Evolutionary conservation across 176 grass and related monocot genomes (phyloP).

Genomic region (Eleusine indica): DNA sequence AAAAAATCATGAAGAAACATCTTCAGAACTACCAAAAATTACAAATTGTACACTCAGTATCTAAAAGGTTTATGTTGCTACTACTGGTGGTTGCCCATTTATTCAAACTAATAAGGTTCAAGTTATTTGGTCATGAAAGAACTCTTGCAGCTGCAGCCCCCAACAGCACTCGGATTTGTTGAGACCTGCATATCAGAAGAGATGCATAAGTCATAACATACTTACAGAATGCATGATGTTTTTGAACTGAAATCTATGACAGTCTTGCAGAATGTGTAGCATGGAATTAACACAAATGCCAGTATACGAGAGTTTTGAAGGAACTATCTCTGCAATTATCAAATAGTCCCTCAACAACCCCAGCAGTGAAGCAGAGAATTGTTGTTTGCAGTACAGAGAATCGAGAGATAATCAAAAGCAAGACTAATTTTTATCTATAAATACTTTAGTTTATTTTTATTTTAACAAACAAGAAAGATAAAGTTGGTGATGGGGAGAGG

Average conservation of each 20-base stretch:
- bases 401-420: no score
- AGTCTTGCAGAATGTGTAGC: neutral
- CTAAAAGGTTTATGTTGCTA: constrained; percentile 22
- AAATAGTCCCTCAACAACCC: neutral
- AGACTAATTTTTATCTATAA: no score
- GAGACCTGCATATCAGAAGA: constrained; percentile 44
- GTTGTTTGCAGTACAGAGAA: no score
- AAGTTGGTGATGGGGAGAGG: no score
- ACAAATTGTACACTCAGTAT: constrained; percentile 12
- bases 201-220: neutral
- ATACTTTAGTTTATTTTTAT: neutral
- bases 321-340: neutral
- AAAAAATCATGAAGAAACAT: constrained; percentile 13
- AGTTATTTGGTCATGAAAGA: constrained; percentile 61
- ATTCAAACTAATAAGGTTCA: constrained; percentile 15
- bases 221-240: neutral
- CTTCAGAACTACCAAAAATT: constrained; percentile 22
- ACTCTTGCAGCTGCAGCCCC: constrained; percentile 65
- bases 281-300: neutral
- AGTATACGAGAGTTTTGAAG: neutral
- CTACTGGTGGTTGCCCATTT: constrained; percentile 15
- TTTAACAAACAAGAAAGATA: neutral
- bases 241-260: neutral
- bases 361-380: neutral
- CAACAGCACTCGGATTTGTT: constrained; percentile 61